phyloP scores from a whole-genome alignment of 2,329 filamentous ascomycete genomes.

The Aspergillus oerlinghausenensis region DNA sequence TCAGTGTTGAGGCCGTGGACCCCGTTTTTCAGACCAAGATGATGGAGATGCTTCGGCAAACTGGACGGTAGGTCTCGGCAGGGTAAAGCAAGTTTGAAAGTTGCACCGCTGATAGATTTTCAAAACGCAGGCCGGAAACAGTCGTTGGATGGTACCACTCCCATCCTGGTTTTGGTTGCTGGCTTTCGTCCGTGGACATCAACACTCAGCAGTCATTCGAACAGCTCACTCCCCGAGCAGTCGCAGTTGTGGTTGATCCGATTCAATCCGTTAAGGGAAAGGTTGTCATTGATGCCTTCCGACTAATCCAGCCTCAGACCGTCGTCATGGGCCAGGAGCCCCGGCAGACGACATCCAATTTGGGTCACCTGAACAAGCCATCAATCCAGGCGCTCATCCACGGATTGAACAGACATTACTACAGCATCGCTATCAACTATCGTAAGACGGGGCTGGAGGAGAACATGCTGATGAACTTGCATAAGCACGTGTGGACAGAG shows the following conservation, averaged over 20 bases:
- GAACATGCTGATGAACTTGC: constrained; percentile 99
- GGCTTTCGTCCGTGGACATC: constrained; percentile 98
- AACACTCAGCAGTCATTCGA: constrained; percentile 99
- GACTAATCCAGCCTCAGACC: constrained; percentile 94
- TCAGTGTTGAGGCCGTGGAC: constrained; percentile 97
- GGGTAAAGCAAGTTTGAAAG: constrained; percentile 20
- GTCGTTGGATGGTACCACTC: constrained; percentile 99
- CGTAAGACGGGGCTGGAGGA: constrained; percentile 95
- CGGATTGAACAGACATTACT: constrained; percentile 97
- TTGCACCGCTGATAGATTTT: constrained; percentile 7
- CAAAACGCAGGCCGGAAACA: constrained; percentile 69
- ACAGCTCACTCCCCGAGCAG: constrained; percentile 91
- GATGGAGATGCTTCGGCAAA: constrained; percentile 99
- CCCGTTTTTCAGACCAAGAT: constrained; percentile 99
- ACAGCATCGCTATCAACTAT: constrained; percentile 98
- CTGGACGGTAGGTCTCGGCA: constrained; percentile 64
- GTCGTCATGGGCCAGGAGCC: constrained; percentile 98
- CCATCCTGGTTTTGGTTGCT: constrained; percentile 97
- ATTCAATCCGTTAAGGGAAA: constrained; percentile 99
- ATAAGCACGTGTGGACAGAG: constrained; percentile 99
- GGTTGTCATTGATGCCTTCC: constrained; percentile 98
- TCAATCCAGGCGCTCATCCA: constrained; percentile 99
- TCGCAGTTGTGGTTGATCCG: constrained; percentile 95
- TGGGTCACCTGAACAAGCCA: constrained; percentile 97
- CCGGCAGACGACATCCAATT: constrained; percentile 93